These are phyloP conservation scores for Triticum dicoccoides DNA, from an alignment of 176 grass and related monocot genomes.

Conservation along the genomic window DNA sequence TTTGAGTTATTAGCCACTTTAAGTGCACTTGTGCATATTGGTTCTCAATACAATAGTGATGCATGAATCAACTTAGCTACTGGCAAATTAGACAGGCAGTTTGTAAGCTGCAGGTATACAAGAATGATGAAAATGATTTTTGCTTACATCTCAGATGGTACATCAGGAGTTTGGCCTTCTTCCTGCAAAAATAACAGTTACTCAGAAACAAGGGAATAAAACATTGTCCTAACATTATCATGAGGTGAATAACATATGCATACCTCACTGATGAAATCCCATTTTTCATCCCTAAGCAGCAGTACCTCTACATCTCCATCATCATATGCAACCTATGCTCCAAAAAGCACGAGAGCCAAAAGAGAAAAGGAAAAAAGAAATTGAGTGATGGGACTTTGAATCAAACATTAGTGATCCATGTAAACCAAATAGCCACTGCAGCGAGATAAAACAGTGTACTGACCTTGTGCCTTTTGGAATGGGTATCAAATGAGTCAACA, in stretches of 20 bases:
- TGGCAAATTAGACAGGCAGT: not conserved
- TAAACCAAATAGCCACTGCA: slow-evolving; percentile 3
- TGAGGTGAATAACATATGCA: not conserved
- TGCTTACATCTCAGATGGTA: slow-evolving; percentile 41
- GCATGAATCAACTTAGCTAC: slow-evolving; percentile 21
- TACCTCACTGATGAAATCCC: slow-evolving; percentile 66
- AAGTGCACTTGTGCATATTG: not conserved
- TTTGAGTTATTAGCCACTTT: not conserved
- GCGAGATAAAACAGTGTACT: not conserved
- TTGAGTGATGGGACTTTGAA: not conserved
- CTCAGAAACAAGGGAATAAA: slow-evolving; percentile 15
- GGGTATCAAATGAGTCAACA: slow-evolving; percentile 57
- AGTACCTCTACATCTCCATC: slow-evolving; percentile 87
- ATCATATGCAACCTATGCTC: slow-evolving; percentile 79
- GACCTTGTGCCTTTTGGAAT: slow-evolving; percentile 85
- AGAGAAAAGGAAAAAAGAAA: slow-evolving; percentile 8
- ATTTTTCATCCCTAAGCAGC: slow-evolving; percentile 64
- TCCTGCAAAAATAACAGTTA: slow-evolving; percentile 37
- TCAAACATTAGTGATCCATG: not conserved
- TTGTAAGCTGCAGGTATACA: slow-evolving; percentile 11
- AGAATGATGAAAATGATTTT: slow-evolving; percentile 2
- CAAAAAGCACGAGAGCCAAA: slow-evolving; percentile 7
- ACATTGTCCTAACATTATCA: not conserved
- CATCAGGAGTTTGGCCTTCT: slow-evolving; percentile 30
- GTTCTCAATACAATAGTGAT: not conserved